Evolutionary conservation across 140 eudicot species (phyloP).

Genomic region (Bidens hawaiensis): DNA sequence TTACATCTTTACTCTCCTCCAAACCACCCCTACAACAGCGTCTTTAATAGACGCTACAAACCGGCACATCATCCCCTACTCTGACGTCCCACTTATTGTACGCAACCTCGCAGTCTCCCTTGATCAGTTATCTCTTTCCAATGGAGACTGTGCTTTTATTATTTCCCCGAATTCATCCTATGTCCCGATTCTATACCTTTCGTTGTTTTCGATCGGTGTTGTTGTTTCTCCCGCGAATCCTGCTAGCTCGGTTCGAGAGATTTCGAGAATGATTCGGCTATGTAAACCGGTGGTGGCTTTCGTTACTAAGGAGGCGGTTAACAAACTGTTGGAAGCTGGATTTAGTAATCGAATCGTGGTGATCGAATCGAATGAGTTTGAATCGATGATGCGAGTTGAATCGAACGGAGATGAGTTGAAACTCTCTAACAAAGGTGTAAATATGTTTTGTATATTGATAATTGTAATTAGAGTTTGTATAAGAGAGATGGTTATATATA

Average conservation of each 20-base stretch:
- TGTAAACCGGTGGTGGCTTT: slow-evolving; percentile 53
- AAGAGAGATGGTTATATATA: too few relatives aligned
- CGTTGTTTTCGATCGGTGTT: slow-evolving; percentile 50
- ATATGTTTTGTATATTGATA: too few relatives aligned
- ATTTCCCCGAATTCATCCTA: slow-evolving; percentile 38
- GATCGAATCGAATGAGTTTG: slow-evolving; percentile 51
- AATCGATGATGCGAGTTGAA: slow-evolving; percentile 21
- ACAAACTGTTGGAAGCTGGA: slow-evolving; percentile 18
- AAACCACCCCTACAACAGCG: not conserved
- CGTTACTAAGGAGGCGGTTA: slow-evolving; percentile 27
- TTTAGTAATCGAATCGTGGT: slow-evolving; percentile 27
- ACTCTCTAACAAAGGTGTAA: too few relatives aligned
- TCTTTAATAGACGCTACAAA: slow-evolving; percentile 31
- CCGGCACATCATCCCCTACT: slow-evolving; percentile 31
- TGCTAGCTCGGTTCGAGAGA: slow-evolving; percentile 34
- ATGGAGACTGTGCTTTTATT: slow-evolving; percentile 41
- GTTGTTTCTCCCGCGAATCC: slow-evolving; percentile 56
- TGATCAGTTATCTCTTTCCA: slow-evolving; percentile 19
- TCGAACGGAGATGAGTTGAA: not conserved
- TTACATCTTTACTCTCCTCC: slow-evolving; percentile 33
- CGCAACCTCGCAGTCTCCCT: slow-evolving; percentile 36
- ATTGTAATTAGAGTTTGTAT: too few relatives aligned
- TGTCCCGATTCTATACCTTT: slow-evolving; percentile 44
- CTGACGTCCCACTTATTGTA: slow-evolving; percentile 24
- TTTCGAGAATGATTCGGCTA: slow-evolving; percentile 32